Evolutionary conservation across 495 filamentous ascomycete species (phyloP).

Genomic region (Podospora conica): DNA sequence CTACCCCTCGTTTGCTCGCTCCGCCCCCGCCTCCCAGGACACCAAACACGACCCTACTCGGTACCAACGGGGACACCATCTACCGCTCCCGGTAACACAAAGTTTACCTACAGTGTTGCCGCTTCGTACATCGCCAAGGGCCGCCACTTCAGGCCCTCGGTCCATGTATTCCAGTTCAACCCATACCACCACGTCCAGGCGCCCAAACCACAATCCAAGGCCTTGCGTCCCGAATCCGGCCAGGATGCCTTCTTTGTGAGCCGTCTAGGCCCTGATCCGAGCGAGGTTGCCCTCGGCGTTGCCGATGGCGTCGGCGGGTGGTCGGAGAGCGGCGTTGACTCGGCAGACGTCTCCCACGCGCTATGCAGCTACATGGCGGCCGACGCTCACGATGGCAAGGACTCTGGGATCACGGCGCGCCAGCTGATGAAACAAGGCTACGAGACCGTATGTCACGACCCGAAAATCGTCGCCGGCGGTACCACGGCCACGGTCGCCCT

Average conservation of each 20-base stretch:
- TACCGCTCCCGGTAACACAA: slow-evolving; percentile 15
- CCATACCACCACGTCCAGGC: slow-evolving; percentile 52
- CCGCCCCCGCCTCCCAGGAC: slow-evolving; percentile 10
- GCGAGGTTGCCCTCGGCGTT: slow-evolving; percentile 69
- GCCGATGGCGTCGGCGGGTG: slow-evolving; percentile 95
- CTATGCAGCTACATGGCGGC: slow-evolving; percentile 86
- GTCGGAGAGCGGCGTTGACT: slow-evolving; percentile 83
- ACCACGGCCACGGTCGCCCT: slow-evolving; percentile 85
- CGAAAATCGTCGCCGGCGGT: slow-evolving; percentile 69
- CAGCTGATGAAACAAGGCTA: slow-evolving; percentile 79
- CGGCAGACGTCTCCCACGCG: slow-evolving; percentile 92
- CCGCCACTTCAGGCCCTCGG: slow-evolving; percentile 60
- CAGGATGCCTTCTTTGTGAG: slow-evolving; percentile 96
- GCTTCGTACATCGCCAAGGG: slow-evolving; percentile 75
- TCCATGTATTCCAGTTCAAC: slow-evolving; percentile 71
- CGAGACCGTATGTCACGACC: slow-evolving; percentile 67
- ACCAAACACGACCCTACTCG: slow-evolving; percentile 4
- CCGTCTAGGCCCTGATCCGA: slow-evolving; percentile 53
- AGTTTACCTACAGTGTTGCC: slow-evolving; percentile 58
- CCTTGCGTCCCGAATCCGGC: slow-evolving; percentile 66
- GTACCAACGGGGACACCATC: background rate
- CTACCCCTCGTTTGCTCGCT: background rate
- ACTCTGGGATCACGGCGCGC: slow-evolving; percentile 50
- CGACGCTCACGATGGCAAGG: slow-evolving; percentile 48
- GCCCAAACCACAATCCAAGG: slow-evolving; percentile 43